Evolutionary conservation across 805 yeast species (phyloP).

Genomic region (Pichia rugopelliculosa): DNA sequence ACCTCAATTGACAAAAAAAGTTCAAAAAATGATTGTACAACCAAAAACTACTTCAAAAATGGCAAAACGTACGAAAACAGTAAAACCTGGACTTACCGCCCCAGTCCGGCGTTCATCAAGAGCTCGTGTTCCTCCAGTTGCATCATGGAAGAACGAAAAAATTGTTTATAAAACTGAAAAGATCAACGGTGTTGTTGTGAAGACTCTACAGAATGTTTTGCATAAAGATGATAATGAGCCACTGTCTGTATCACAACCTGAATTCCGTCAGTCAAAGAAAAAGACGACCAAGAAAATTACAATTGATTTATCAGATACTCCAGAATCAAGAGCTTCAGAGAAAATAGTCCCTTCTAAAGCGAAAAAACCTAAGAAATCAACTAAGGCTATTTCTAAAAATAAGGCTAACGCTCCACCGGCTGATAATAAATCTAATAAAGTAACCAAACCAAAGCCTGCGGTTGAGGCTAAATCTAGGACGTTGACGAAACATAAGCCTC

Average conservation of each 20-base stretch:
- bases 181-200: conserved; percentile 44
- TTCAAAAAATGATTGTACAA: background rate
- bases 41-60: background rate
- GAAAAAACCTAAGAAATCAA: background rate
- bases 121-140: conserved; percentile 61
- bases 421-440: background rate
- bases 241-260: background rate
- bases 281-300: background rate
- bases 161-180: conserved; percentile 45
- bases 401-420: background rate
- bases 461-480: background rate
- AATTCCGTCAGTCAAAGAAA: background rate
- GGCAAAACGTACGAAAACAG: background rate
- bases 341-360: background rate
- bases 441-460: background rate
- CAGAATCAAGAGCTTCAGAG: background rate
- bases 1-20: background rate
- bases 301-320: background rate
- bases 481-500: background rate
- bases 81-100: conserved; percentile 6
- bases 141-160: conserved; percentile 79
- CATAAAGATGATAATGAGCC: conserved; percentile 35
- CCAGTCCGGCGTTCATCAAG: conserved; percentile 60
- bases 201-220: conserved; percentile 51
- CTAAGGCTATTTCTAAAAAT: background rate